Base-by-base conservation (phyloP, 1,139 yeast genomes). In the Yamadazyma sp. region DNA sequence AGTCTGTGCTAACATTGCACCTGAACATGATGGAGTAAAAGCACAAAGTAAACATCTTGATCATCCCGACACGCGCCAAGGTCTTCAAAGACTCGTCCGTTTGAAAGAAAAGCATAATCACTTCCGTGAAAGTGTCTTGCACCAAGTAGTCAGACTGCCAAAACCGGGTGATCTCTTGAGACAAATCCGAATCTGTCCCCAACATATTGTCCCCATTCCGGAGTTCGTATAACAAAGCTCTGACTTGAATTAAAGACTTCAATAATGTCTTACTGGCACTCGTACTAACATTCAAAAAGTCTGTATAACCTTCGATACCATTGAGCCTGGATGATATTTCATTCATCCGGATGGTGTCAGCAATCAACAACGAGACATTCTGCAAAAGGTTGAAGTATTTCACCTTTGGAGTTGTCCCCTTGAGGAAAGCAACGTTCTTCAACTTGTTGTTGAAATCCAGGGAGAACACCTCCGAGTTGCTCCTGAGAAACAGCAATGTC, bases 321-420 rank as follows among this genome's bases (percentile, higher is more conserved):
- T 62, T 62, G 6, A 73, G 51, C 47, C 88, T 67, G 1, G 78
- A 64, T 0, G 80, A 54, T 20, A 80, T 73, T 52, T 82, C 88
- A 37, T 68, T 57, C 74, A 79, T 73, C 34, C 75, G 69, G 23
- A 82, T 69, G 0, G 85, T 78, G 46, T 80, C 75, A 44, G 81
- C 81, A 50, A 81, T 59, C 40, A 74, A 37, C 24, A 55, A 34
- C 32, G 68, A 49, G 48, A 62, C 34, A 44, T 58, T 51, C 39
- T 45, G 48, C 31, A 62, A 43, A 15, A 46, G 34, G 40, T 60
- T 52, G 38, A 61, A 59, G 31, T 48, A 54, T 17, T 48, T 44
- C 15, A 49, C 50, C 22, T 39, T 43, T 11, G 45, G 46, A 8
- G 47, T 49, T 8, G 33, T 39, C 3, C 53, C 55, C 4, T 36